These are phyloP conservation scores for Mediolabrus comicus DNA, from an alignment of 108 stramenopile genomes.

Conservation along the genomic window DNA sequence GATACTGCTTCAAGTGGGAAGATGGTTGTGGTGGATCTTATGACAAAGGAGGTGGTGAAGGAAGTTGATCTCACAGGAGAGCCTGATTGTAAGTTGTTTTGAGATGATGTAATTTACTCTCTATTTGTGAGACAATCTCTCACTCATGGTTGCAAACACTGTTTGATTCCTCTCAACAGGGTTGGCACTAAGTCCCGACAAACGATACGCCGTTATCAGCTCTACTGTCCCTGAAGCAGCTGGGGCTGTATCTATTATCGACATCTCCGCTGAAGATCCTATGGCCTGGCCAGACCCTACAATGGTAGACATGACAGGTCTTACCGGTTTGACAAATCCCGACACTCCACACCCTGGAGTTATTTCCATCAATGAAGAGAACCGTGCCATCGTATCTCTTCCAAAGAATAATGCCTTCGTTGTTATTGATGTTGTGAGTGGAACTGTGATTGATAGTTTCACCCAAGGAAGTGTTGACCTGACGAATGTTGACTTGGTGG, in stretches of 20 bases:
- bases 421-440: slow-evolving; percentile 47
- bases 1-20: slow-evolving; percentile 44
- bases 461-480: slow-evolving; percentile 54
- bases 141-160: not conserved
- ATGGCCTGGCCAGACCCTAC: slow-evolving; percentile 34
- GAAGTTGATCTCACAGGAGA: slow-evolving; percentile 43
- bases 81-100: not conserved
- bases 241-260: slow-evolving; percentile 55
- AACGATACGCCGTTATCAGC: not conserved
- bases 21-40: slow-evolving; percentile 45
- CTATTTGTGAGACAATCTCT: not conserved
- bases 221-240: slow-evolving; percentile 36
- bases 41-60: slow-evolving; percentile 53
- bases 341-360: slow-evolving; percentile 76
- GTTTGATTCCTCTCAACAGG: not conserved
- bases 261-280: slow-evolving; percentile 21
- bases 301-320: slow-evolving; percentile 39
- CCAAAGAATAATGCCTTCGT: slow-evolving; percentile 79
- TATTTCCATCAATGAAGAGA: slow-evolving; percentile 61
- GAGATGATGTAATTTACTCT: not conserved
- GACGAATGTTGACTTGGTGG: slow-evolving; percentile 45
- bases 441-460: slow-evolving; percentile 41
- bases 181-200: not conserved
- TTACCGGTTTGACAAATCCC: slow-evolving; percentile 47
- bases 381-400: slow-evolving; percentile 57